Evolutionary conservation across 148 eudicot species (phyloP).

Genomic region (Chenopodium formosanum): DNA sequence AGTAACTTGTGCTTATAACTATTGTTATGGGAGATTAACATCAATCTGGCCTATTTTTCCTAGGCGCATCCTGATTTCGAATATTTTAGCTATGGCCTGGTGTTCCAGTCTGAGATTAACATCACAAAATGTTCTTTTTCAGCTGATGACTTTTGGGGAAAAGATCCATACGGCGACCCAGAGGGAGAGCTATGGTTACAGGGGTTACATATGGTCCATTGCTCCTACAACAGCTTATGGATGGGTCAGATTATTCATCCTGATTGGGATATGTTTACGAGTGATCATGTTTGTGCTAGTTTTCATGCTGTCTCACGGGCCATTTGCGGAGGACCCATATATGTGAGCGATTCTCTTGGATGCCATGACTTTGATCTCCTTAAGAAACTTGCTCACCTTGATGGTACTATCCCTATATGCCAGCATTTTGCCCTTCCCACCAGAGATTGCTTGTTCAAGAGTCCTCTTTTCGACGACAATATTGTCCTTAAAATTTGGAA

Average conservation of each 20-base stretch:
- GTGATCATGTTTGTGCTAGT: conserved; percentile 49
- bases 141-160: conserved; percentile 60
- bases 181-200: conserved; percentile 60
- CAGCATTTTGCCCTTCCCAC: conserved; percentile 55
- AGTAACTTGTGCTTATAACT: no score
- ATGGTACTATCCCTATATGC: conserved; percentile 59
- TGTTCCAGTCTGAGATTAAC: neutral
- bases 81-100: no score
- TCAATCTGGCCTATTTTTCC: neutral
- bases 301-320: conserved; percentile 62
- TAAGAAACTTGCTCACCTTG: conserved; percentile 42
- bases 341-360: conserved; percentile 57
- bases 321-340: conserved; percentile 61
- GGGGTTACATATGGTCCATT: conserved; percentile 68
- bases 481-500: conserved; percentile 60
- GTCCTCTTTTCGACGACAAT: conserved; percentile 46
- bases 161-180: conserved; percentile 55
- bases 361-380: conserved; percentile 55
- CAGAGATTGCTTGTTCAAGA: conserved; percentile 55
- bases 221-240: conserved; percentile 71
- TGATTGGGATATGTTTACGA: conserved; percentile 67
- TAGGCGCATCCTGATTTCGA: no score
- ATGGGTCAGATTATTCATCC: conserved; percentile 64
- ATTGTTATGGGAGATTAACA: no score
- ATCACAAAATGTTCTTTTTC: neutral